Evolutionary conservation across 331 rosid species (phyloP), one percentile per base, ranked within the genome.

Genomic region (Prunus yedoensis): DNA sequence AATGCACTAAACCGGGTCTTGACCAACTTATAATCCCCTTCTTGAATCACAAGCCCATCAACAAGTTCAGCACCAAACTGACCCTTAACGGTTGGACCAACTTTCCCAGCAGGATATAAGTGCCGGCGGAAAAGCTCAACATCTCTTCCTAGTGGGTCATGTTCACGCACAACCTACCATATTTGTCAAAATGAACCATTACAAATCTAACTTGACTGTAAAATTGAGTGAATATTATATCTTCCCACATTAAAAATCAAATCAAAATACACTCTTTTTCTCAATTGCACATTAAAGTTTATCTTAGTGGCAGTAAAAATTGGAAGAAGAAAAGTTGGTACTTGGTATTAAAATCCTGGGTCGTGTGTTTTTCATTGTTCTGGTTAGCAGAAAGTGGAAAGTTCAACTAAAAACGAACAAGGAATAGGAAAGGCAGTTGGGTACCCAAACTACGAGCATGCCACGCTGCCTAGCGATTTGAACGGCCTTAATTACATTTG

Each of bases 1-100:
- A 94, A 94, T 46, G 97, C 97, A 85, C 99, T 94, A 68, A 94
- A 92, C 71, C 97, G 85, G 12, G 92, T 92, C 79, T 92, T 94
- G 52, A 90, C 99, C 76, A 94, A 54, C 78, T 92, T 90, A 77
- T 89, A 92, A 68, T 92, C 99, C 64, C 88, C 97, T 84, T 90
- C 97, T 85, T 80, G 77, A 47, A 92, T 88, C 76, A 79, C 89
- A 59, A 94, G 75, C 51, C 99, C 97, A 67, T 92, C 90, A 23
- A 87, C 92, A 63, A 90, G 81, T 49, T 94, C 97, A 25, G 90
- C 87, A 57, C 99, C 99, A 70, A n/a, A 77, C 50, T 68, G 82
- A 79, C 91, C 97, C 85, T 87, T 87, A 4, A 65, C 76, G 4
- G 86, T 76, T 14, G 92, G 97, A 66, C 92, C 91, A 58, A 67